Evolutionary conservation across 2,329 filamentous ascomycete genomes (phyloP).

Genomic region (Xylaria sp.): DNA sequence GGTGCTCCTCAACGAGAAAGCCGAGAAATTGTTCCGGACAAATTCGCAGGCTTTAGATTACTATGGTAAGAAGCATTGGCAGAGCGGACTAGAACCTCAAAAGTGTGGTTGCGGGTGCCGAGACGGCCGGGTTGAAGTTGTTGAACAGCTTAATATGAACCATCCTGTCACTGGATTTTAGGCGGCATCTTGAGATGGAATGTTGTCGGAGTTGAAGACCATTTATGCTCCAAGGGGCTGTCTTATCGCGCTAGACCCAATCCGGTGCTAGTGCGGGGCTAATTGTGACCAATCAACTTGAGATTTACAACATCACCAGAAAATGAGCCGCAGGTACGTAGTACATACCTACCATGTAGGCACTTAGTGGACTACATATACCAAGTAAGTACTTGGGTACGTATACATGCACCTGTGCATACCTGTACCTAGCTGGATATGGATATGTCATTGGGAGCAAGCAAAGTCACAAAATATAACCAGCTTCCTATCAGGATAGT

Average conservation of each 20-base stretch:
- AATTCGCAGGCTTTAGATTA: constrained; percentile 8
- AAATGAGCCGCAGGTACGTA: constrained; percentile 14
- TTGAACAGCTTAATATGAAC: constrained; percentile 24
- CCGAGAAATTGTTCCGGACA: constrained; percentile 22
- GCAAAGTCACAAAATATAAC: not conserved
- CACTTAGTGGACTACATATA: too few relatives aligned
- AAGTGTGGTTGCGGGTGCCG: constrained; percentile 11
- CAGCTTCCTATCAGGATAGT: too few relatives aligned
- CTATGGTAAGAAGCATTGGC: not conserved
- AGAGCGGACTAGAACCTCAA: not conserved
- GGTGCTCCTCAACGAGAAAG: constrained; percentile 13
- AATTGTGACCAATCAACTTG: constrained; percentile 25
- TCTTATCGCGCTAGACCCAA: constrained; percentile 24
- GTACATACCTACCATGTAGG: not conserved
- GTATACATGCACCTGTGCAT: not conserved
- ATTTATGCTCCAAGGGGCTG: constrained; percentile 18
- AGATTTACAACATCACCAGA: constrained; percentile 18
- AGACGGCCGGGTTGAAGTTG: constrained; percentile 4
- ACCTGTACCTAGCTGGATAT: not conserved
- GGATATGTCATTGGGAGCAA: not conserved
- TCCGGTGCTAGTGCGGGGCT: constrained; percentile 23
- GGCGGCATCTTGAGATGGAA: constrained; percentile 13
- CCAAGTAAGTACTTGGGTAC: not conserved
- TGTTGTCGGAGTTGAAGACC: constrained; percentile 18
- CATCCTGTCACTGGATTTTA: constrained; percentile 22